Evolutionary conservation across 495 filamentous ascomycete genomes (phyloP).

Genomic region (Sordaria brevicollis): DNA sequence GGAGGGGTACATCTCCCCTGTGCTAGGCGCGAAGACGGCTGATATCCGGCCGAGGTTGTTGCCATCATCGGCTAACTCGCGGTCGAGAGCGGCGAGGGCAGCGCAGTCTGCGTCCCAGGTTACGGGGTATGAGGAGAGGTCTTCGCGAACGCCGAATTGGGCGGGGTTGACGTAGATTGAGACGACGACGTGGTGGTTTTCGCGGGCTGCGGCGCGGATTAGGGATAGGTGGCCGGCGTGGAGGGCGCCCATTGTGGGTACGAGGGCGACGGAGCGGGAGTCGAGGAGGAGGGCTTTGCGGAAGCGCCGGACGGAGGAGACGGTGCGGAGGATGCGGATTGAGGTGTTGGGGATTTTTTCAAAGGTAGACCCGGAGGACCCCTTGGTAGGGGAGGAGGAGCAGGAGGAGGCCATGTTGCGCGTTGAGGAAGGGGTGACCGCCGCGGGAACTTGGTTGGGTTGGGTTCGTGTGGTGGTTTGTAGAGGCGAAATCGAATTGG

Average conservation of each 20-base stretch:
- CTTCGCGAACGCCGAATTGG: constrained; percentile 87
- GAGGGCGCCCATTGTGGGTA: constrained; percentile 95
- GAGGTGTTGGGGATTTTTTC: constrained; percentile 41
- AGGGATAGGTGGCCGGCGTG: constrained; percentile 85
- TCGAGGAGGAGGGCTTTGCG: constrained; percentile 57
- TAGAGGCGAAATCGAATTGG: not conserved
- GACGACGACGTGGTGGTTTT: constrained; percentile 78
- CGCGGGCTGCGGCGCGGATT: constrained; percentile 72
- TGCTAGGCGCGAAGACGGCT: constrained; percentile 77
- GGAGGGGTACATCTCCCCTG: constrained; percentile 75
- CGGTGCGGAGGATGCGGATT: constrained; percentile 66
- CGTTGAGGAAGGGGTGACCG: not conserved
- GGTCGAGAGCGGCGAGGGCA: constrained; percentile 56
- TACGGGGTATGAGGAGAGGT: constrained; percentile 78
- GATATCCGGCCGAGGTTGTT: constrained; percentile 55
- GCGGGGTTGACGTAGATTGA: constrained; percentile 93
- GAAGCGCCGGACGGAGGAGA: constrained; percentile 58
- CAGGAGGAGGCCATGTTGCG: constrained; percentile 25
- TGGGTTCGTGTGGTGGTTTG: not conserved
- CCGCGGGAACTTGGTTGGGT: not conserved
- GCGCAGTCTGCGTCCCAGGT: constrained; percentile 72
- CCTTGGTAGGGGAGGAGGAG: not conserved
- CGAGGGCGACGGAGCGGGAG: constrained; percentile 68
- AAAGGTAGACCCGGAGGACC: not conserved
- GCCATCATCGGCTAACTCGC: constrained; percentile 52